These are phyloP conservation scores for Coleophoma cylindrospora DNA, from an alignment of 2,329 filamentous ascomycete genomes.

Conservation along the genomic window DNA sequence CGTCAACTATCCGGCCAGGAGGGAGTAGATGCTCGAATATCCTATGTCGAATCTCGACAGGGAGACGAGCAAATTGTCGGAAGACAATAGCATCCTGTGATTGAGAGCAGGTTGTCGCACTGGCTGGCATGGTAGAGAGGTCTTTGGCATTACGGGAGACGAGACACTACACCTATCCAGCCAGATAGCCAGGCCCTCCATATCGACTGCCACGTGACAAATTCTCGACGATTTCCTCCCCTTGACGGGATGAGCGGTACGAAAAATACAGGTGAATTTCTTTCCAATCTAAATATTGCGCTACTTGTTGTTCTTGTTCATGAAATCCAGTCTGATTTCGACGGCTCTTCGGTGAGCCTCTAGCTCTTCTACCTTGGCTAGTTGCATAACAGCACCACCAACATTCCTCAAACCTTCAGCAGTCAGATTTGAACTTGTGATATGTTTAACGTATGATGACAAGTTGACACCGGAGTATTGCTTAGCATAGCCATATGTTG, in stretches of 20 bases:
- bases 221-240: no score
- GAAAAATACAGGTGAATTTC: no score
- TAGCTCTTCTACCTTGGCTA: conserved; percentile 89
- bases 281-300: neutral
- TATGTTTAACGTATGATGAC: conserved; percentile 94
- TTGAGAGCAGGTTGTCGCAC: no score
- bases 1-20: neutral
- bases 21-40: neutral
- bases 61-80: neutral
- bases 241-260: no score
- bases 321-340: conserved; percentile 52
- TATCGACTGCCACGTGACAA: no score
- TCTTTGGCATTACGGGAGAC: no score
- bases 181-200: no score
- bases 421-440: conserved; percentile 89
- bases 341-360: conserved; percentile 84
- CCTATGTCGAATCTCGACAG: neutral
- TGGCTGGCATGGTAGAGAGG: no score
- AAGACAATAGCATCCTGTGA: no score
- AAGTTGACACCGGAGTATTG: conserved; percentile 98
- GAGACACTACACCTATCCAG: no score
- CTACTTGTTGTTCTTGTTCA: conserved; percentile 25
- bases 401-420: conserved; percentile 81
- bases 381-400: conserved; percentile 84
- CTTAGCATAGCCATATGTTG: conserved; percentile 96